Base-by-base conservation (phyloP, 2,329 filamentous ascomycete species). In the Paradendryphiella salina region DNA sequence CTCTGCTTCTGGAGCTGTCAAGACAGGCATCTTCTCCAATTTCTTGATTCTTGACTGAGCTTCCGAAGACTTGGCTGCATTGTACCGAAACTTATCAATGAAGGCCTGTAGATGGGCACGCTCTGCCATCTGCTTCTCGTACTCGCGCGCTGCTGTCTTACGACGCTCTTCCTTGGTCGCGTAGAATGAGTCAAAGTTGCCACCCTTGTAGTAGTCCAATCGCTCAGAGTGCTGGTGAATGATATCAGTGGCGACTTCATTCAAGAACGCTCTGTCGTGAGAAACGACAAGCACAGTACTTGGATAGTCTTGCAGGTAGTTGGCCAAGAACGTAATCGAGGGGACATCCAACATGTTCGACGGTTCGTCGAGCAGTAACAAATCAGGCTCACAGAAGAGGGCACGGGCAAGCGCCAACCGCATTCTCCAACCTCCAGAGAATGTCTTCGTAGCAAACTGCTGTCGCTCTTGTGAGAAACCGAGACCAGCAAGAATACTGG, bases 331-430 rank as follows among this genome's bases (percentile, higher is more conserved):
- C 49, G 94, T 95, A 70, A 99, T 97, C 18, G 94, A 97, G n/a
- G 94, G 94, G 50, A 99, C 94, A 77, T 97, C 94, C 90, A 99
- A 91, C 93, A 97, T 97, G 85, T 97, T 97, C 48, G 93, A 97
- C 77, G 94, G 94, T 85, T 99, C 94, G 79, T 99, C 94, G 64
- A 99, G 90, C 73, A 99, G 82, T 52, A 99, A 78, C 44, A 99
- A 80, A 76, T 99, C 94, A 35, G 94, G 94, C 73, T 99, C 94
- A 78, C 94, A 99, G 80, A 99, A 99, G 29, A 99, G 83, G 11
- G 94, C 94, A 82, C 94, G 82, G 10, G 94, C 94, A 56, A 99
- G 82, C 11, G 94, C 94, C 67, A 99, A 79, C 80, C 94, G 88
- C 94, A 99, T 99, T 76, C 94, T 86, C 94, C 94, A 99, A 88